Evolutionary conservation across 805 yeast species (phyloP).

Genomic region (Isabelozyma rhagii): DNA sequence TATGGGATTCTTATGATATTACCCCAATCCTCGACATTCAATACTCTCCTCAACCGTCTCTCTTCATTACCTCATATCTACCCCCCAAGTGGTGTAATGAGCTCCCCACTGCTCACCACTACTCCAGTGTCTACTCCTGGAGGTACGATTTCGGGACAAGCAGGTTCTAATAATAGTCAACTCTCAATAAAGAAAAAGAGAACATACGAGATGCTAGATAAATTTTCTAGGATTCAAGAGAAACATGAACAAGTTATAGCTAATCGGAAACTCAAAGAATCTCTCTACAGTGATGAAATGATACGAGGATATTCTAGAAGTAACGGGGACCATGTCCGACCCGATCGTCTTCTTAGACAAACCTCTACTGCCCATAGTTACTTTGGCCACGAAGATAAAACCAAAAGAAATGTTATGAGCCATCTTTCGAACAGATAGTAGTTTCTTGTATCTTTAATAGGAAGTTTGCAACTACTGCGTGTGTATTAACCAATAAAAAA

Average conservation of each 20-base stretch:
- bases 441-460: neutral
- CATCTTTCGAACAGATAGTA: neutral
- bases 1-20: constrained; percentile 91
- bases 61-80: constrained; percentile 49
- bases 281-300: neutral
- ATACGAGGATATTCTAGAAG: neutral
- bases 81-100: constrained; percentile 3
- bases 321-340: neutral
- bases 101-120: constrained; percentile 6
- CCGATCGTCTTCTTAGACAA: neutral
- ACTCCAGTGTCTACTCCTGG: constrained; percentile 18
- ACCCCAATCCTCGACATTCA: constrained; percentile 91
- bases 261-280: constrained; percentile 1
- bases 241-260: constrained; percentile 17
- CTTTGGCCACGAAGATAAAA: neutral
- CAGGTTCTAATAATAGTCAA: constrained; percentile 20
- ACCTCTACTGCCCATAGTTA: neutral
- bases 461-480: neutral
- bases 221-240: constrained; percentile 33
- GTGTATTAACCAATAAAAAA: neutral
- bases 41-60: constrained; percentile 73
- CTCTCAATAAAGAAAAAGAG: constrained; percentile 36
- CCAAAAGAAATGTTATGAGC: neutral
- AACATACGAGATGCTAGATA: constrained; percentile 40
- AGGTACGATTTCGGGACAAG: constrained; percentile 6